Evolutionary conservation across 2,329 filamentous ascomycete genomes (phyloP).

Genomic region (Aaosphaeria pasadenensis): DNA sequence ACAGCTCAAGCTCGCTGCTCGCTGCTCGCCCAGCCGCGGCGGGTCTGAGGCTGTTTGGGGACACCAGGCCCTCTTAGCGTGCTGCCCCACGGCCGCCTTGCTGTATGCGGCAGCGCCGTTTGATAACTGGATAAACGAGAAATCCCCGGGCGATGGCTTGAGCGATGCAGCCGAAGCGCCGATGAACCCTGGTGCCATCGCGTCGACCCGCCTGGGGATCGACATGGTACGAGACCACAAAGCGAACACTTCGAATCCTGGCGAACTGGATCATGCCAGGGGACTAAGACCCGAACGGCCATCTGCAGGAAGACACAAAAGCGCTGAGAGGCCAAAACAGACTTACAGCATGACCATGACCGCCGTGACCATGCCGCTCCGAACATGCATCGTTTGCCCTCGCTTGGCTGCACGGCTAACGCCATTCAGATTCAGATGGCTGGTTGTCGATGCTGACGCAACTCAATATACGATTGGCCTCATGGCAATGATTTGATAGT

Average conservation of each 20-base stretch:
- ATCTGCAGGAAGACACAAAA: slow-evolving; percentile 6
- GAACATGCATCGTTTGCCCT: slow-evolving; percentile 10
- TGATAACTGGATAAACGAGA: slow-evolving; percentile 28
- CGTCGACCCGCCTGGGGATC: slow-evolving; percentile 35
- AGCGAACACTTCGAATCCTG: slow-evolving; percentile 17
- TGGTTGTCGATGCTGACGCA: slow-evolving; percentile 21
- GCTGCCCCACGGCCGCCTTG: slow-evolving; percentile 29
- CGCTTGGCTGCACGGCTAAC: slow-evolving; percentile 20
- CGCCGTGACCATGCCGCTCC: slow-evolving; percentile 1
- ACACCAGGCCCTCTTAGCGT: background rate
- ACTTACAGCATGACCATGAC: slow-evolving; percentile 11
- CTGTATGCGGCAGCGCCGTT: slow-evolving; percentile 30
- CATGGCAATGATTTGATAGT: background rate
- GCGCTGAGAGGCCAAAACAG: background rate
- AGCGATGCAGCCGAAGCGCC: slow-evolving; percentile 35
- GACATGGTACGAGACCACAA: slow-evolving; percentile 26
- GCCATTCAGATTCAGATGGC: slow-evolving; percentile 6
- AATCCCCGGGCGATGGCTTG: slow-evolving; percentile 33
- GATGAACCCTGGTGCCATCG: slow-evolving; percentile 21
- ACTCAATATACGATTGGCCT: slow-evolving; percentile 8
- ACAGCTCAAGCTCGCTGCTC: no score
- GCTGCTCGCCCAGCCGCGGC: no score
- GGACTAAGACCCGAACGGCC: slow-evolving; percentile 10
- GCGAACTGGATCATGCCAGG: slow-evolving; percentile 32
- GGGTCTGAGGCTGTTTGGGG: background rate